Conservation (phyloP, 2,329 filamentous ascomycete species). For the Huntiella abstrusa region DNA sequence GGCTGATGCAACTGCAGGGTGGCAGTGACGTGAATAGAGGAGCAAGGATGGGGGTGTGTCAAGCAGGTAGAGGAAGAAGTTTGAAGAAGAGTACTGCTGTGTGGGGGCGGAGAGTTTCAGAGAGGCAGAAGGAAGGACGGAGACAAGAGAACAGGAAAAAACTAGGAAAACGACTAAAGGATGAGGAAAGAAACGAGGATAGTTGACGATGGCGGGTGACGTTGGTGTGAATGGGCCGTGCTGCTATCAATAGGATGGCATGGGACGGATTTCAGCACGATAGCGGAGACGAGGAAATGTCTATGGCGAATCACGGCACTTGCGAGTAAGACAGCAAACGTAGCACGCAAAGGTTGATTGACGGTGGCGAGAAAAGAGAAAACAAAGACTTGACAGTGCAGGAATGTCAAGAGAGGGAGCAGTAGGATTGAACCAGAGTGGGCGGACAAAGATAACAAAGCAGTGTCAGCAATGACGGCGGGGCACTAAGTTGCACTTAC, state of each 20-base stretch:
- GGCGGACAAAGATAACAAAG: constrained; percentile 12
- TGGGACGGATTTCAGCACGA: background rate
- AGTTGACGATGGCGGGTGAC: background rate
- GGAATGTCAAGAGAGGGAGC: background rate
- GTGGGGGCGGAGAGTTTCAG: background rate
- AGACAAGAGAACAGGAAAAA: background rate
- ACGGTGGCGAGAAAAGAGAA: background rate
- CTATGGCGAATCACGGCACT: too few species aligned
- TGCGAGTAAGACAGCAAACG: too few species aligned
- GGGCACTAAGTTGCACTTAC: constrained; percentile 41
- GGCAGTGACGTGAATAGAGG: background rate
- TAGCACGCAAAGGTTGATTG: too few species aligned
- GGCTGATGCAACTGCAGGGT: background rate
- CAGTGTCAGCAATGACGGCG: constrained; percentile 11
- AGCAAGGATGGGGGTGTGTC: background rate
- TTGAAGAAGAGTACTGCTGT: background rate
- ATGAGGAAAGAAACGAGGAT: background rate
- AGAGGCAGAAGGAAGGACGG: background rate
- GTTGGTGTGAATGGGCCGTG: background rate
- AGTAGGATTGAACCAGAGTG: background rate
- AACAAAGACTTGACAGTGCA: background rate
- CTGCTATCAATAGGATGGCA: background rate
- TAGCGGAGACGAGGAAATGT: background rate
- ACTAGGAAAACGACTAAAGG: background rate
- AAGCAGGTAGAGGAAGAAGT: background rate